These are phyloP conservation scores for Spathaspora girioi DNA, from an alignment of 805 yeast genomes.

Conservation along the genomic window DNA sequence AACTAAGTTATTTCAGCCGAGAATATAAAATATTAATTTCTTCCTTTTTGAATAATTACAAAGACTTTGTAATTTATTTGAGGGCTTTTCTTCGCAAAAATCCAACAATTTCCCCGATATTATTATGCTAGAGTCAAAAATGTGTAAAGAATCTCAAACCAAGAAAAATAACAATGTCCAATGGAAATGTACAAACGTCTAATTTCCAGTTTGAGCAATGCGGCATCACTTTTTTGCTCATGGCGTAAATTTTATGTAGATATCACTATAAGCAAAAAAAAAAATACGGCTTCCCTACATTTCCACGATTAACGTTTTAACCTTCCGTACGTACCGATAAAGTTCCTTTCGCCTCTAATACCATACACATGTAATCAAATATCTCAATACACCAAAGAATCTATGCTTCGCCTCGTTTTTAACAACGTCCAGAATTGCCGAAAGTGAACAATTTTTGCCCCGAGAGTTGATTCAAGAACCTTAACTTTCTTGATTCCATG, in stretches of 20 bases:
- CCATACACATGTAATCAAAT: not conserved
- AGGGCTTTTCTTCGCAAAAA: not conserved
- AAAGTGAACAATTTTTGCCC: not conserved
- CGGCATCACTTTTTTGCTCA: not conserved
- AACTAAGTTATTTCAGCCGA: not conserved
- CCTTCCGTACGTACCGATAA: not conserved
- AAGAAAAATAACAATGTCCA: not conserved
- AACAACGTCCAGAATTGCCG: not conserved
- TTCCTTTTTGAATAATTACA: not conserved
- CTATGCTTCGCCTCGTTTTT: not conserved
- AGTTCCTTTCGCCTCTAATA: not conserved
- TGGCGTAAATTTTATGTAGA: not conserved
- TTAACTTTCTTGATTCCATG: not conserved
- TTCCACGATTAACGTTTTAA: not conserved
- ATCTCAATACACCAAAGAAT: not conserved
- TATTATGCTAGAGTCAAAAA: not conserved
- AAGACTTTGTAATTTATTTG: not conserved
- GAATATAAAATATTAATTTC: not conserved
- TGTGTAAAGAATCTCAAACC: not conserved
- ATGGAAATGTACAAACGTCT: not conserved
- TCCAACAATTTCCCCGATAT: not conserved
- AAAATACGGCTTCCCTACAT: not conserved
- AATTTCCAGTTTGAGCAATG: not conserved
- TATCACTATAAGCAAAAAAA: too few species aligned
- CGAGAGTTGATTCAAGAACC: not conserved